Percentiles rank a stretch among this genome's conserved stretches.
These are phyloP conservation scores for Phoenix dactylifera DNA, from an alignment of 176 grass and related monocot species.

Conservation along the genomic window DNA sequence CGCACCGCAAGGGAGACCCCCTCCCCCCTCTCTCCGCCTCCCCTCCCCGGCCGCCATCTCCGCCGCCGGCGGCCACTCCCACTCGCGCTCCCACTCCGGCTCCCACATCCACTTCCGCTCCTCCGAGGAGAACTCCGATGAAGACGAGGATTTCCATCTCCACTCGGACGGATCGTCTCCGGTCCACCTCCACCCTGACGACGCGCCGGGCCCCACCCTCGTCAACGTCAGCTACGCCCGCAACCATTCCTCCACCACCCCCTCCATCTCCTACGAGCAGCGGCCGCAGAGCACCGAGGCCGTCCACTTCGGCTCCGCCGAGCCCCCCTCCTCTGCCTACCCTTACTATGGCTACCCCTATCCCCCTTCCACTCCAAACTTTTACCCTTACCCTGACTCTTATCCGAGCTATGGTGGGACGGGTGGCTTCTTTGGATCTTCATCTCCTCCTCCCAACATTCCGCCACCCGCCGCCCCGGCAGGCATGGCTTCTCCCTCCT, in stretches of 20 bases:
- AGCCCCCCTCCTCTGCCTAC: background rate
- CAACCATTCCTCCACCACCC: constrained; percentile 3
- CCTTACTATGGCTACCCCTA: constrained; percentile 7
- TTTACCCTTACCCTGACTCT: constrained; percentile 28
- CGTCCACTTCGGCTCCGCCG: background rate
- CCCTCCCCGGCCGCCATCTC: background rate
- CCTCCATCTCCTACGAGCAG: constrained; percentile 24
- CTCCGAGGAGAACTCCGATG: background rate
- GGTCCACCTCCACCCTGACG: background rate
- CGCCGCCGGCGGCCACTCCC: background rate
- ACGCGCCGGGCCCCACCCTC: background rate
- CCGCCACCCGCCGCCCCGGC: background rate
- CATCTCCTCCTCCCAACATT: constrained; percentile 16
- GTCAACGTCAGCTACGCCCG: constrained; percentile 26
- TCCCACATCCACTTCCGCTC: constrained; percentile 24
- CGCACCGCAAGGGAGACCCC: constrained; percentile 53
- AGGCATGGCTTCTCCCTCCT: constrained; percentile 1
- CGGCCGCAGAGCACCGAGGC: constrained; percentile 6
- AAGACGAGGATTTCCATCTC: background rate
- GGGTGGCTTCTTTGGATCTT: constrained; percentile 21
- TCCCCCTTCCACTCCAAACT: constrained; percentile 20
- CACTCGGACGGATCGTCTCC: constrained; percentile 10
- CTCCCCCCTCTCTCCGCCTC: constrained; percentile 28
- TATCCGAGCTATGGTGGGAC: constrained; percentile 14
- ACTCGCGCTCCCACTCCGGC: constrained; percentile 9